Base-by-base conservation (phyloP, 2,329 filamentous ascomycete genomes). In the Cordyceps javanica region DNA sequence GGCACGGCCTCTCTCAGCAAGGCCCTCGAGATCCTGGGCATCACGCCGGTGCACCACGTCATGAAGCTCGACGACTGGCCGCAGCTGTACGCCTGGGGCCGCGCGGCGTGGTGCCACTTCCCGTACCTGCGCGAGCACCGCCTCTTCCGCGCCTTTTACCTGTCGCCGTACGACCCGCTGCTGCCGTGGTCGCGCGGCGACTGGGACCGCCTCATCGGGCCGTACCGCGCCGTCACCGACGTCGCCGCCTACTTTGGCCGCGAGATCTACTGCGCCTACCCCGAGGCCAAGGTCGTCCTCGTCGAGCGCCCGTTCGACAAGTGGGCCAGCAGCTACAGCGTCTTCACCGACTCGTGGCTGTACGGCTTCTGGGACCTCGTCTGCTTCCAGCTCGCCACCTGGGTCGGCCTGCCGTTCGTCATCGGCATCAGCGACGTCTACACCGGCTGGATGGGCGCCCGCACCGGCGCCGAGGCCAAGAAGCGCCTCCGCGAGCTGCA, bases 401-500 rank as follows among this genome's bases (percentile, higher is more conserved):
- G 55, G 55, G 55, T 58, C 32, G 55, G 55, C 30, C 30, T 58
- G 30, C 39, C 39, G 14, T 52, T 52, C 5, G 48, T 52, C 19
- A 41, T 52, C 3, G 55, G 55, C 30, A 52, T 58, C 32, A 48
- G 48, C 21, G 55, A 58, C 32, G 39, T 58, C 2, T 52, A 58
- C 32, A 52, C 46, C 7, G 55, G 55, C 28, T 52, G 55, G 55
- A 41, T 58, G 23, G 55, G 48, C 30, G 55, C 55, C 14, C 30
- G 46, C 28, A 45, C 55, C 25, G 55, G 23, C 23, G 64, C 67
- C 41, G 62, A 63, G 44, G 63, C 62, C 41, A 67, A 70, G 59
- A 68, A 70, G 61, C 64, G 68, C 26, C 66, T 69, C 32, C 62
- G 28, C 38, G 48, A 21, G 23, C 39, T 58, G 48, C 55, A 58